phyloP scores from a whole-genome alignment of 805 yeast species.

The Saturnispora kantuleensis region DNA sequence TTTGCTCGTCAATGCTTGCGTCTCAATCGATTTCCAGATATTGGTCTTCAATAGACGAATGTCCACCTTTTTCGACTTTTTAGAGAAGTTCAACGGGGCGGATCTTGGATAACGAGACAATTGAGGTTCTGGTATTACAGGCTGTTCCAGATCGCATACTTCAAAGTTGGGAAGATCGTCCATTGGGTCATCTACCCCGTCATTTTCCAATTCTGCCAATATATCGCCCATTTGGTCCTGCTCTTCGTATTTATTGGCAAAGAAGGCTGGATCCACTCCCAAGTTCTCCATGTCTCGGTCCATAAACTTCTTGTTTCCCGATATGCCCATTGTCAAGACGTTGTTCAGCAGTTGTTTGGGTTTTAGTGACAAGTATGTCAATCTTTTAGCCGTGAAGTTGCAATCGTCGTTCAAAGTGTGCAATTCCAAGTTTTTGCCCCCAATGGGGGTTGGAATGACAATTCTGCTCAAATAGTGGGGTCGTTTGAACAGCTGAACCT shows the following conservation, averaged over 20 bases:
- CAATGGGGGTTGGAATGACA: conserved; percentile 16
- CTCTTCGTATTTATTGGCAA: conserved; percentile 37
- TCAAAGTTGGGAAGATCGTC: conserved; percentile 14
- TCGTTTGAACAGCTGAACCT: conserved; percentile 20
- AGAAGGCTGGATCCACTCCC: conserved; percentile 40
- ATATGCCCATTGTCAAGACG: conserved; percentile 16
- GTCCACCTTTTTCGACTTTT: conserved; percentile 40
- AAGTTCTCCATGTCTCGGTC: conserved; percentile 23
- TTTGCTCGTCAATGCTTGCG: conserved; percentile 16
- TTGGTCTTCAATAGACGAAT: conserved; percentile 37
- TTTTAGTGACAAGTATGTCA: conserved; percentile 38
- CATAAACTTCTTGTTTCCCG: background rate
- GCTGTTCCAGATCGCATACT: conserved; percentile 4
- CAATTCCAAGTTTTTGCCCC: conserved; percentile 15
- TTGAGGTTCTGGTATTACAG: background rate
- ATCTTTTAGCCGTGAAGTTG: conserved; percentile 37
- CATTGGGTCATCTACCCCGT: conserved; percentile 29
- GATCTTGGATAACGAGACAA: background rate
- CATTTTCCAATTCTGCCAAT: conserved; percentile 17
- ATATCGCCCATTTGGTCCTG: conserved; percentile 10
- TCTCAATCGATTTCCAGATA: conserved; percentile 34
- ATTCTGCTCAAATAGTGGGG: conserved; percentile 18
- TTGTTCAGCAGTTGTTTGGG: conserved; percentile 28
- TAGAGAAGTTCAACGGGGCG: conserved; percentile 25
- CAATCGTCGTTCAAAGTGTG: conserved; percentile 40